A percentile compares a stretch with the other conserved stretches of the same genome.
Evolutionary conservation across 371 early-diverging fungal species (phyloP).

Genomic region (Mortierella sp.): DNA sequence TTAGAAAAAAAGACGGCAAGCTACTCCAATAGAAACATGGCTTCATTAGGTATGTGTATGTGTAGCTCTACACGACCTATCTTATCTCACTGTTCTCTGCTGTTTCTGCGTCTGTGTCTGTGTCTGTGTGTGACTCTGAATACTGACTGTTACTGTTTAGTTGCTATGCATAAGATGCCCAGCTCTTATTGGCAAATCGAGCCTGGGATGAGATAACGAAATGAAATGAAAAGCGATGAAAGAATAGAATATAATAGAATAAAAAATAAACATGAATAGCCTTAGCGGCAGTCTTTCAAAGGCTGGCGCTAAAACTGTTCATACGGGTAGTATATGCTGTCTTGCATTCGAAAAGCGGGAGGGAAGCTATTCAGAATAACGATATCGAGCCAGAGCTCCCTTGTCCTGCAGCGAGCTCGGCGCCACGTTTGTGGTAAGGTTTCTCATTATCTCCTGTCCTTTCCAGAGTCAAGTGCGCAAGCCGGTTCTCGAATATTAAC

Average conservation of each 20-base stretch:
- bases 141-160: slow-evolving; percentile 9
- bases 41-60: slow-evolving; percentile 44
- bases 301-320: neutral
- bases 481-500: neutral
- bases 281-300: neutral
- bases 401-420: slow-evolving; percentile 3
- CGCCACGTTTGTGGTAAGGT: neutral
- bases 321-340: neutral
- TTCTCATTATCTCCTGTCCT: neutral
- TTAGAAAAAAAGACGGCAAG: slow-evolving; percentile 2
- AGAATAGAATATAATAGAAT: neutral
- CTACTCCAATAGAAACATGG: slow-evolving; percentile 18
- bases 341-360: neutral
- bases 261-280: neutral
- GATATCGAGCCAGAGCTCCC: neutral
- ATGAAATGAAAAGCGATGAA: neutral
- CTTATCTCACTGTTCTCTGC: slow-evolving; percentile 32
- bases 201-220: neutral
- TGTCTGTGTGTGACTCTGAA: slow-evolving; percentile 13
- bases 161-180: slow-evolving; percentile 14
- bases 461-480: neutral
- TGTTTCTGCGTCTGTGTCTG: slow-evolving; percentile 7
- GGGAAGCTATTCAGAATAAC: slow-evolving; percentile 1
- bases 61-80: slow-evolving; percentile 35
- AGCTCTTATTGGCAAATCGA: neutral